These are phyloP conservation scores for Termitomyces sp. DNA, from an alignment of 768 basidiomycete species.

Conservation along the genomic window DNA sequence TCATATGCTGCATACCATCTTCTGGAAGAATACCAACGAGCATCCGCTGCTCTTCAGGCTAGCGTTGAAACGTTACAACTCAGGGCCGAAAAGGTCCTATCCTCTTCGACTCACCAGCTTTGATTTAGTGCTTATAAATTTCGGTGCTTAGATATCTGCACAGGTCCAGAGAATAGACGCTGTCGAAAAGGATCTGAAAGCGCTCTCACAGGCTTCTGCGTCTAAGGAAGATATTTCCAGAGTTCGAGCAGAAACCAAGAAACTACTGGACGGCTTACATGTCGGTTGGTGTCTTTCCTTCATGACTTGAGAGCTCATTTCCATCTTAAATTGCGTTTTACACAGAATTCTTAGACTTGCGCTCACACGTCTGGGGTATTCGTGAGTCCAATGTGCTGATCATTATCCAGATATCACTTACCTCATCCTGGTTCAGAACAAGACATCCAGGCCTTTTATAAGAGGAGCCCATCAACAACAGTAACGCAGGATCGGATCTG, in stretches of 20 bases:
- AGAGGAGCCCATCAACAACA: constrained; percentile 40
- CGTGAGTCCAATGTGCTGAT: constrained; percentile 45
- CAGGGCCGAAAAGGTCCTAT: constrained; percentile 71
- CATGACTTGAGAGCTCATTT: background rate
- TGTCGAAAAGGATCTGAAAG: constrained; percentile 86
- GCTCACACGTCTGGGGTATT: constrained; percentile 83
- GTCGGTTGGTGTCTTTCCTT: constrained; percentile 45
- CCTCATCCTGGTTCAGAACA: constrained; percentile 46
- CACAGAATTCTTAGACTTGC: constrained; percentile 74
- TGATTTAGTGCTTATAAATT: background rate
- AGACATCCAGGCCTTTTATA: constrained; percentile 69
- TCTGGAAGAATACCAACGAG: constrained; percentile 85
- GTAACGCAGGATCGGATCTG: background rate
- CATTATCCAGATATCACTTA: background rate
- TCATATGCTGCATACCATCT: constrained; percentile 84
- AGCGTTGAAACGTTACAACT: constrained; percentile 84
- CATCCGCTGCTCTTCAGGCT: constrained; percentile 80
- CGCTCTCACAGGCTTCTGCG: constrained; percentile 56
- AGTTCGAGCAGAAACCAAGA: constrained; percentile 79
- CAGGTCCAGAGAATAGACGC: constrained; percentile 80
- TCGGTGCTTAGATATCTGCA: constrained; percentile 57
- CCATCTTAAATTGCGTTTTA: background rate
- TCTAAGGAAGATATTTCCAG: constrained; percentile 78
- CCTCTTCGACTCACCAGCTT: background rate
- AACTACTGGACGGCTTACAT: constrained; percentile 78